A percentile compares a stretch with the other conserved stretches of the same genome.
These are phyloP conservation scores for Epithemia pelagica DNA, from an alignment of 108 stramenopile species.

Conservation along the genomic window DNA sequence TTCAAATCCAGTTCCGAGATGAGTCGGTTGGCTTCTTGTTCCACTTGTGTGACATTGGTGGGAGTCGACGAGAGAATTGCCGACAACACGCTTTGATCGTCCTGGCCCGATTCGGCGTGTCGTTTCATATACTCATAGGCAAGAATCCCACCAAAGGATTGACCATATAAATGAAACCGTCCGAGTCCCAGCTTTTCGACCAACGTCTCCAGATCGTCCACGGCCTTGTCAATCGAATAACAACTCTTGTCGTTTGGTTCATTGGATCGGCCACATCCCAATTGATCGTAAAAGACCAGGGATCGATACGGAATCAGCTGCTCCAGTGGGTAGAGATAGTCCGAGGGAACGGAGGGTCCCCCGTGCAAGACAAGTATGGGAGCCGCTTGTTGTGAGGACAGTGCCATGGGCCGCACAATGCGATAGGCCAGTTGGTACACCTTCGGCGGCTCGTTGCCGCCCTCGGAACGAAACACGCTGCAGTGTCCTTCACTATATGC, in stretches of 20 bases:
- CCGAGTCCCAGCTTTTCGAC: slow-evolving; percentile 31
- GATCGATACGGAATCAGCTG: slow-evolving; percentile 38
- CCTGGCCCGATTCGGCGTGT: slow-evolving; percentile 5
- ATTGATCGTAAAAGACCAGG: slow-evolving; percentile 61
- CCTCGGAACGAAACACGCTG: no score
- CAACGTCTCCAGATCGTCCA: slow-evolving; percentile 41
- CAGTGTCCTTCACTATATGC: no score
- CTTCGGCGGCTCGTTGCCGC: no score
- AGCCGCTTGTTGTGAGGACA: slow-evolving; percentile 13
- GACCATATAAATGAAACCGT: slow-evolving; percentile 60
- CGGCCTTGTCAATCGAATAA: slow-evolving; percentile 39
- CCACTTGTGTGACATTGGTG: slow-evolving; percentile 27
- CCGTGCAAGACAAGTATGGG: slow-evolving; percentile 53
- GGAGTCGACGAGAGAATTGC: slow-evolving; percentile 44
- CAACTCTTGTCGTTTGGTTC: slow-evolving; percentile 27
- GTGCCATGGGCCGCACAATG: slow-evolving; percentile 5
- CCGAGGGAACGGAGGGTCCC: slow-evolving; percentile 56
- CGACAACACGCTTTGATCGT: no score
- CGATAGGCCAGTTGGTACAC: slow-evolving; percentile 4
- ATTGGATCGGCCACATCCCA: slow-evolving; percentile 50
- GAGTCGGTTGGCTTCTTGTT: slow-evolving; percentile 19
- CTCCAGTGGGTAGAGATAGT: slow-evolving; percentile 50
- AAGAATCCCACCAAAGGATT: slow-evolving; percentile 54
- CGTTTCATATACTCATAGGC: slow-evolving; percentile 59
- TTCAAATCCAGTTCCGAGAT: slow-evolving; percentile 19